Conservation (phyloP, 768 basidiomycete genomes). For the Tylopilus subfusipes region DNA sequence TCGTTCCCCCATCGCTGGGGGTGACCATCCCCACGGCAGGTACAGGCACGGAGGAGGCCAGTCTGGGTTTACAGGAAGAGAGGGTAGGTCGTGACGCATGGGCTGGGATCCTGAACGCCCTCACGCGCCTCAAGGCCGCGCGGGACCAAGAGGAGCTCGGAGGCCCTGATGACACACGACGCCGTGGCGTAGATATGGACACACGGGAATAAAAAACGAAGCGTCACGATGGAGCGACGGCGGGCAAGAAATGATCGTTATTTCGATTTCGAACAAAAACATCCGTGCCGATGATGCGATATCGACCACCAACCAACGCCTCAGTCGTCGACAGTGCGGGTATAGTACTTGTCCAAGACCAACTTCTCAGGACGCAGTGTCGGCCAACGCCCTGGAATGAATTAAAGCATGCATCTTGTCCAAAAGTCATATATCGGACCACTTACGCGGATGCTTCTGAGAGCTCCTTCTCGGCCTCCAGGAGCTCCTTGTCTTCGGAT, state of each 20-base stretch:
- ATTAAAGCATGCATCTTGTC: conserved; percentile 8
- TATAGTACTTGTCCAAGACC: conserved; percentile 6
- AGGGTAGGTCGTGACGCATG: conserved; percentile 74
- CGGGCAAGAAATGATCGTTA: neutral
- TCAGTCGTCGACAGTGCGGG: conserved; percentile 16
- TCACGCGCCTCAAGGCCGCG: conserved; percentile 57
- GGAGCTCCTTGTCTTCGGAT: conserved; percentile 38
- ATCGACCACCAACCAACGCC: neutral
- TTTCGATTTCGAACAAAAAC: too few species aligned
- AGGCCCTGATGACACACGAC: conserved; percentile 7
- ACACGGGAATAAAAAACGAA: conserved; percentile 14
- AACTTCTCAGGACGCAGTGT: conserved; percentile 20
- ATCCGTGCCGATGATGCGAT: too few species aligned
- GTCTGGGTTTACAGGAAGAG: conserved; percentile 73
- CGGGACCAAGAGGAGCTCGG: conserved; percentile 25
- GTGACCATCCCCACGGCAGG: conserved; percentile 58
- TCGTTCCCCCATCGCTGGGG: conserved; percentile 75
- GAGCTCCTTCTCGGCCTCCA: conserved; percentile 57
- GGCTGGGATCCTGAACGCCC: conserved; percentile 67
- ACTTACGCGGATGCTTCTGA: conserved; percentile 48
- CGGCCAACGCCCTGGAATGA: conserved; percentile 16
- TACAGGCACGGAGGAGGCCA: conserved; percentile 30
- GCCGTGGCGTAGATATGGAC: conserved; percentile 16
- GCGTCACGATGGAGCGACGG: neutral
- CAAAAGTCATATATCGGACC: conserved; percentile 1